Evolutionary conservation across 2,329 filamentous ascomycete species (phyloP).

Genomic region (Talaromyces islandicus): DNA sequence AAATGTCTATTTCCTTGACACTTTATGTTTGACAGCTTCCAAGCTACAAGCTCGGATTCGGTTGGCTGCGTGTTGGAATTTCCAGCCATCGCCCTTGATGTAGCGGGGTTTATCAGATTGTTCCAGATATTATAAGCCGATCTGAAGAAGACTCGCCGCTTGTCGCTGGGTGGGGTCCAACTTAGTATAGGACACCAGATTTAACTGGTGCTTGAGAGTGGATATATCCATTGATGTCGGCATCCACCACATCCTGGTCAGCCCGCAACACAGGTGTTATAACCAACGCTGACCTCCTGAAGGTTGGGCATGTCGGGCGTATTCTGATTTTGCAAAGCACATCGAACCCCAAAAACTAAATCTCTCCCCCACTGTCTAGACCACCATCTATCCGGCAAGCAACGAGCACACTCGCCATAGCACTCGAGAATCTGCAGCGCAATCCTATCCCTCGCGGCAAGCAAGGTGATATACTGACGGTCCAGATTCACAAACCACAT

Average conservation of each 20-base stretch:
- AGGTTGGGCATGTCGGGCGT: background rate
- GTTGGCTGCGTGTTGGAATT: too few relatives aligned
- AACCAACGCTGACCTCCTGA: background rate
- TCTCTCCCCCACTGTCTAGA: background rate
- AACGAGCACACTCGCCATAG: background rate
- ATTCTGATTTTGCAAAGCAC: background rate
- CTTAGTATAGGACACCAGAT: background rate
- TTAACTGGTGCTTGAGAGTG: background rate
- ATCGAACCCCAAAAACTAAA: background rate
- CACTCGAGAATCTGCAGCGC: background rate
- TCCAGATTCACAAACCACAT: background rate
- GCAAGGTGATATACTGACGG: background rate
- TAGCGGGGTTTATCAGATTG: too few relatives aligned
- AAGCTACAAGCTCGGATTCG: background rate
- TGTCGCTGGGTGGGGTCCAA: too few relatives aligned
- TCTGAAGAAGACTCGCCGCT: too few relatives aligned
- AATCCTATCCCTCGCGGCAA: background rate
- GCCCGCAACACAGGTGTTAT: background rate
- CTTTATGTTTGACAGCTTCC: background rate
- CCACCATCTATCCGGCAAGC: background rate
- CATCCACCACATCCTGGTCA: background rate
- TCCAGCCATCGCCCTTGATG: too few relatives aligned
- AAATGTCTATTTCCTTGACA: background rate
- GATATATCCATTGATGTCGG: background rate
- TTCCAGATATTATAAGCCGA: too few relatives aligned